Conservation (phyloP, 306 rosid species). For the Luffa aegyptiaca region DNA sequence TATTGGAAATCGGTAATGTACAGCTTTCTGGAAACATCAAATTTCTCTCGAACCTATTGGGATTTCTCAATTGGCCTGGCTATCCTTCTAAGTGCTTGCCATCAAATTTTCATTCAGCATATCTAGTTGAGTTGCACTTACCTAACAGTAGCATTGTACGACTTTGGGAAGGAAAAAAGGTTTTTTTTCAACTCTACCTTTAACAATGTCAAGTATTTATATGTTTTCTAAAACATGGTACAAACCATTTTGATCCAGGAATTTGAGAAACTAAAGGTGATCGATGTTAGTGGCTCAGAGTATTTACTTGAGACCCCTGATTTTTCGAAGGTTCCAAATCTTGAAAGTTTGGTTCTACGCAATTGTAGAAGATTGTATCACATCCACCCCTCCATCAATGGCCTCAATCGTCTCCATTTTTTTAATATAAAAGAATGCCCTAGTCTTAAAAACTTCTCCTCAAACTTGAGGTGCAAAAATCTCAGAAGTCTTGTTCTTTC, state of each 20-base stretch:
- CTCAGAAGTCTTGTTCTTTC: background rate
- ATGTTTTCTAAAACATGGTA: background rate
- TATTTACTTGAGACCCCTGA: conserved; percentile 8
- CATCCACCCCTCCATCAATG: conserved; percentile 1
- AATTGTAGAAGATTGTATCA: conserved; percentile 8
- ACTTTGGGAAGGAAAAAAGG: conserved; percentile 8
- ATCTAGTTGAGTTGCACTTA: background rate
- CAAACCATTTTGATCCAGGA: background rate
- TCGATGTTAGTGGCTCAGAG: conserved; percentile 9
- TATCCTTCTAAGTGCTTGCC: background rate
- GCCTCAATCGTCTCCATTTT: background rate
- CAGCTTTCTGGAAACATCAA: background rate
- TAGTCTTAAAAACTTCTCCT: background rate
- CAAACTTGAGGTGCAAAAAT: background rate
- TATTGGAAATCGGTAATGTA: background rate
- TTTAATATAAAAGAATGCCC: conserved; percentile 8
- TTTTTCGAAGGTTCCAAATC: conserved; percentile 9
- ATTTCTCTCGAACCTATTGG: background rate
- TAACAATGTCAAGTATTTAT: background rate
- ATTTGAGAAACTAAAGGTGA: background rate
- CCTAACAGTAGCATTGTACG: background rate
- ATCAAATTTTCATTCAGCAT: background rate
- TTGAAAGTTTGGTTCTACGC: conserved; percentile 13
- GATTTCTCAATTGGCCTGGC: background rate
- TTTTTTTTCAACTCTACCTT: background rate